Evolutionary conservation across 352 stramenopile genomes (phyloP), one percentile per base, ranked within the genome.

Genomic region (Phytophthora tentaculata): DNA sequence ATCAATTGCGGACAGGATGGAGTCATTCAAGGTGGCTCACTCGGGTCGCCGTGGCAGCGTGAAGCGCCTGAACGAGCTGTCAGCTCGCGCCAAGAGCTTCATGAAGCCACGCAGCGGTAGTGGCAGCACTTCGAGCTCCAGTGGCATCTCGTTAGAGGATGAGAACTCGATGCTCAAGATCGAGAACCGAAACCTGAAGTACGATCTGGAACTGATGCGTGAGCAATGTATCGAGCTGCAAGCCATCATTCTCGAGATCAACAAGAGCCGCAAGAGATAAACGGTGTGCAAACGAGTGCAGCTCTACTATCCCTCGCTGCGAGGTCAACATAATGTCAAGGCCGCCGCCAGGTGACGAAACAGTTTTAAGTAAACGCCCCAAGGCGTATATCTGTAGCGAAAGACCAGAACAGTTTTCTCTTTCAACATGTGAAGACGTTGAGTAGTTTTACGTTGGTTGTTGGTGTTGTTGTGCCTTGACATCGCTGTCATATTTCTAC

Each of bases 181-280:
- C 49, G 87, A 95, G 73, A 95, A 95, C 70, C 87, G 85, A 50
- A 95, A 95, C 69, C 69, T 95, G 56, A 90, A 91, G 68, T 95
- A 94, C 76, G 87, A 95, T 58, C 69, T 95, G 5, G 87, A 95
- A 79, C 79, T 95, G 49, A 95, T 95, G 87, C 87, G 87, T 28
- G 87, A 95, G 70, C 87, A 95, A 75, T 95, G 87, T 66, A 94
- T 95, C 51, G 87, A 95, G 62, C 61, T 95, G 52, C 87, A 95
- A 54, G 81, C 87, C 53, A 95, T 95, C 69, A 95, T 95, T 57
- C 80, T 95, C 45, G 87, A 95, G 81, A 95, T 95, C 73, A 94
- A 95, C 84, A 92, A 92, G 75, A 94, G 87, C 65, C 83, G 87
- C 53, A 95, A 95, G 79, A 82, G 87, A 72, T 95, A 88, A 67